Evolutionary conservation across 202 grass and related monocot genomes (phyloP), one percentile per base, ranked within the genome.

Genomic region (Bolboschoenoplectus hybrid): DNA sequence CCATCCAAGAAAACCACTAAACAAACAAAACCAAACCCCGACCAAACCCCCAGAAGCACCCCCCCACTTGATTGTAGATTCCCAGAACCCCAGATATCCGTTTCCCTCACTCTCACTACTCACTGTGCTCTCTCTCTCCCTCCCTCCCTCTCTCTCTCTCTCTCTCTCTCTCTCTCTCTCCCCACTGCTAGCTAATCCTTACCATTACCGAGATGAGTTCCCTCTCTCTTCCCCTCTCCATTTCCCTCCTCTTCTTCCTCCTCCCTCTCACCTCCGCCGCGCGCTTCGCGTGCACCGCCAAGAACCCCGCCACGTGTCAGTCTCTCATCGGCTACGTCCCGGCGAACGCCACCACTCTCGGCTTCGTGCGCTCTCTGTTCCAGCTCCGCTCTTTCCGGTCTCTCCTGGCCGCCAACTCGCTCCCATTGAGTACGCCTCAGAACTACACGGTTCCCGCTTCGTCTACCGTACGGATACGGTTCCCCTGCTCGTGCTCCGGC

Each of bases 401-500:
- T 1, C 85, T 99, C 32, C 89, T 99, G 5, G 90, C 88, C 2
- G 85, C 92, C 53, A 97, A 97, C 85, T 81, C 62, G 11, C 92
- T 99, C 40, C 85, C 93, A 38, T 74, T 82, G 55, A 85, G 87
- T 80, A 94, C 93, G 8, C 85, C 80, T 4, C 70, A 81, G 38
- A 83, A 86, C 2, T 83, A 86, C 1, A 79, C 76, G 2, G 89
- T 91, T 6, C 60, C 68, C 0, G 83, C 93, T 2, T 74, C 76
- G 9, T 10, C 70, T 46, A 90, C 90, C 44, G 45, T 96, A 19
- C 97, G 93, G 9, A 32, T 99, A 8, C 89, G 91, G 45, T 87
- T 99, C 64, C 89, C 93, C 26, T 99, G 97, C 90, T 84, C 86
- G 70, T 99, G 97, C 90, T 99, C 93, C 47, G 76, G 88, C 45